phyloP scores from a whole-genome alignment of 2,329 filamentous ascomycete species.

The Fusarium sp. region DNA sequence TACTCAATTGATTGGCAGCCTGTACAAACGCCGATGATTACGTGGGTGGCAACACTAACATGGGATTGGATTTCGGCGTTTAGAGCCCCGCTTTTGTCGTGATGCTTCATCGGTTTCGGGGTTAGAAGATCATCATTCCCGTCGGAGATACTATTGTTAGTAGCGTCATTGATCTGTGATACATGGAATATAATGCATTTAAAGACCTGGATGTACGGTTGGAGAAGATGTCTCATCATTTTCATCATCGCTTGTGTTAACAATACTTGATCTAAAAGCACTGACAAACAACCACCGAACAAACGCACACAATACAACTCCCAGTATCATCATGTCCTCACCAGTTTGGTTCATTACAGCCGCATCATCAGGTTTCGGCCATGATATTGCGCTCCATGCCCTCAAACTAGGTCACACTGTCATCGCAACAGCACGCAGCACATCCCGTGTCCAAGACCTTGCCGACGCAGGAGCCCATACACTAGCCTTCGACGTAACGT shows the following conservation, averaged over 20 bases:
- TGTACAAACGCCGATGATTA: constrained; percentile 22
- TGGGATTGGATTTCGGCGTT: constrained; percentile 29
- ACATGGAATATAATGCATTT: background rate
- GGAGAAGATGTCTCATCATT: background rate
- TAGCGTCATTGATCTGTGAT: background rate
- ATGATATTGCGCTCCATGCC: constrained; percentile 56
- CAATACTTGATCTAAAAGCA: background rate
- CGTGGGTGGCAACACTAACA: background rate
- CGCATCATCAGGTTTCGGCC: constrained; percentile 63
- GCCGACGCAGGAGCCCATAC: constrained; percentile 56
- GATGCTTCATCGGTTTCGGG: constrained; percentile 9
- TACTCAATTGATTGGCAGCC: background rate
- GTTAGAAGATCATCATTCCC: background rate
- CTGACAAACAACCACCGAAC: background rate
- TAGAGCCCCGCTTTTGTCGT: background rate
- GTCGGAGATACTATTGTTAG: constrained; percentile 17
- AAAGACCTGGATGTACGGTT: background rate
- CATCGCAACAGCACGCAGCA: constrained; percentile 61
- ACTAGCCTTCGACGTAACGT: constrained; percentile 60
- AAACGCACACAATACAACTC: background rate
- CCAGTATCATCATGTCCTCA: constrained; percentile 5
- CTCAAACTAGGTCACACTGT: constrained; percentile 61
- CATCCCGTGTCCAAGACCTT: constrained; percentile 55
- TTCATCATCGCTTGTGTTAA: background rate
- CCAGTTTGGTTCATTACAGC: constrained; percentile 66